Conservation (phyloP, 106 monocot species). For the Dendrobium nobile region DNA sequence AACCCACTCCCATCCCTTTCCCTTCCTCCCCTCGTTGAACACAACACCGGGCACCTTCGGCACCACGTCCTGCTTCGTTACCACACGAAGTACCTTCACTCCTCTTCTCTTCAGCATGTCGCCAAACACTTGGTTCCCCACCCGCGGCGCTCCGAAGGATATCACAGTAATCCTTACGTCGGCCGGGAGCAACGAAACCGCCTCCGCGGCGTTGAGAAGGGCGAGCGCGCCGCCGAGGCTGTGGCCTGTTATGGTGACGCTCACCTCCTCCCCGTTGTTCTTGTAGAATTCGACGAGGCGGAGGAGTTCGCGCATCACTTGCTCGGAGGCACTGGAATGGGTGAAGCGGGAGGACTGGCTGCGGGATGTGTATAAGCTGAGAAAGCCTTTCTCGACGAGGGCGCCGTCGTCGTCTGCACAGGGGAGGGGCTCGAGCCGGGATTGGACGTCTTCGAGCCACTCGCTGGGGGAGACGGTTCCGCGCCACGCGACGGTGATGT, state of each 20-base stretch:
- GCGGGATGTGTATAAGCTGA: constrained; percentile 50
- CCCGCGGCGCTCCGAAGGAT: constrained; percentile 62
- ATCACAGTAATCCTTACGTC: constrained; percentile 37
- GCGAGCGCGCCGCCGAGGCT: constrained; percentile 78
- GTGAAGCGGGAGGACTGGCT: constrained; percentile 35
- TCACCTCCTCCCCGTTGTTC: constrained; percentile 46
- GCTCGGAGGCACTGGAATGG: constrained; percentile 60
- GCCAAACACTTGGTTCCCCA: constrained; percentile 54
- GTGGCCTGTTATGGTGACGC: constrained; percentile 68
- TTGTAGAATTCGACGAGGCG: constrained; percentile 34
- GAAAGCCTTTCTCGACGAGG: constrained; percentile 64
- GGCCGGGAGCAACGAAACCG: constrained; percentile 19
- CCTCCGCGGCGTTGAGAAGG: constrained; percentile 55
- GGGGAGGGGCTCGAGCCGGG: constrained; percentile 21
- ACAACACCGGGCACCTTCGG: constrained; percentile 58
- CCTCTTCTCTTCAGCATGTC: constrained; percentile 18
- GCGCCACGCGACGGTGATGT: constrained; percentile 66
- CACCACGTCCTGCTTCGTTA: constrained; percentile 53
- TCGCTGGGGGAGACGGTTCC: constrained; percentile 45
- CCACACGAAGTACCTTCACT: constrained; percentile 49
- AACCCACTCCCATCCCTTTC: constrained; percentile 32
- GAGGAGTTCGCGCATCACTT: constrained; percentile 51
- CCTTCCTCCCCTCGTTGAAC: constrained; percentile 40
- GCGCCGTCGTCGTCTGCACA: not conserved
- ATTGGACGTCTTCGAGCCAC: constrained; percentile 55